Conservation (phyloP, 108 stramenopile genomes). For the Cyclotella choctawhatcheeana region DNA sequence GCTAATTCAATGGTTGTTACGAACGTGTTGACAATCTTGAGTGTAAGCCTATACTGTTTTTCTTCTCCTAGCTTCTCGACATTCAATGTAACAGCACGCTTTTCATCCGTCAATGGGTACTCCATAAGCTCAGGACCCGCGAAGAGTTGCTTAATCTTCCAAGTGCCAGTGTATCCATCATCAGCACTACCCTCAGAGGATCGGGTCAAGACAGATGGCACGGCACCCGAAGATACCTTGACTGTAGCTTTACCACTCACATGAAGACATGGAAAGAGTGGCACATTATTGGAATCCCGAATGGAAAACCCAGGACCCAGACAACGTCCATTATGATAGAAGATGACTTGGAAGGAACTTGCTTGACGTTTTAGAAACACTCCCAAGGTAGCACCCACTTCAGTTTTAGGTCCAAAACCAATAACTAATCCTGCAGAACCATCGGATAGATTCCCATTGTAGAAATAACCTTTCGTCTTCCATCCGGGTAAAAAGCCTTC, state of each 20-base stretch:
- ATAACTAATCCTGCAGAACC: conserved; percentile 54
- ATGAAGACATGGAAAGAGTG: conserved; percentile 51
- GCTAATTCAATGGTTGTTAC: not conserved
- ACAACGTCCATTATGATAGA: conserved; percentile 57
- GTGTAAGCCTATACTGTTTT: conserved; percentile 10
- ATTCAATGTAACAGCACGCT: not conserved
- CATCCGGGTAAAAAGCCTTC: conserved; percentile 54
- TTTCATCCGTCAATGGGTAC: conserved; percentile 14
- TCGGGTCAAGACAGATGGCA: conserved; percentile 9
- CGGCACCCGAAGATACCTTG: not conserved
- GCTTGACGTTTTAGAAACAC: conserved; percentile 14
- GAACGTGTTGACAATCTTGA: conserved; percentile 32
- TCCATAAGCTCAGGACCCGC: conserved; percentile 30
- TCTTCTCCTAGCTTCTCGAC: conserved; percentile 10
- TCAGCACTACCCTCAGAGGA: not conserved
- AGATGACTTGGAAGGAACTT: conserved; percentile 18
- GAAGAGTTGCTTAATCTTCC: conserved; percentile 23
- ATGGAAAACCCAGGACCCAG: conserved; percentile 55
- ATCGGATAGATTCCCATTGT: conserved; percentile 73
- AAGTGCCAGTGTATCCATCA: conserved; percentile 34
- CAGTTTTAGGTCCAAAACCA: conserved; percentile 44
- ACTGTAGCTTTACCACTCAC: conserved; percentile 43
- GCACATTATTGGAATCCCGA: not conserved
- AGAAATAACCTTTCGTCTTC: conserved; percentile 61
- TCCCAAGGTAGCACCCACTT: conserved; percentile 46